Percentiles rank a stretch among this genome's conserved stretches.
Conservation (phyloP, 495 filamentous ascomycete genomes). For the Peziza echinospora region DNA sequence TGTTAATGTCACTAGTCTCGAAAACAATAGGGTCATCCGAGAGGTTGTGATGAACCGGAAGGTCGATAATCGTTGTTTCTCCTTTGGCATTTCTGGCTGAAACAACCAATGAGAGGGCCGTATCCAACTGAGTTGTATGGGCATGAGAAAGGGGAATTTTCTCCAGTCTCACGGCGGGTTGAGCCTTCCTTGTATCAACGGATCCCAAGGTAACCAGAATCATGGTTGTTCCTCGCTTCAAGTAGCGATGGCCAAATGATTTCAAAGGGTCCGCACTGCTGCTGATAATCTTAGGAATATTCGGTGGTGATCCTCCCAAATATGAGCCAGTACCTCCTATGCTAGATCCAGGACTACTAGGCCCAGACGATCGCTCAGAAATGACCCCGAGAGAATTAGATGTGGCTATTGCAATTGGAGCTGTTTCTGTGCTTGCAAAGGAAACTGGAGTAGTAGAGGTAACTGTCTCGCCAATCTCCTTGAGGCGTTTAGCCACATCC, state of each 20-base stretch:
- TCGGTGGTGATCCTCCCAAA: background rate
- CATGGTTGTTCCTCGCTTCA: conserved; percentile 59
- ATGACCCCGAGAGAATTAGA: background rate
- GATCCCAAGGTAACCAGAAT: conserved; percentile 80
- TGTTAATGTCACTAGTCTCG: conserved; percentile 49
- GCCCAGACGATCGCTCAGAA: background rate
- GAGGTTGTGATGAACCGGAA: conserved; percentile 84
- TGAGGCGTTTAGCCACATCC: conserved; percentile 36
- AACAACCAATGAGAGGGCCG: conserved; percentile 74
- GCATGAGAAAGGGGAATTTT: conserved; percentile 66
- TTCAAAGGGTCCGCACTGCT: conserved; percentile 51
- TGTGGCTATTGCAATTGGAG: background rate
- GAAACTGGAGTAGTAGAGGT: conserved; percentile 33
- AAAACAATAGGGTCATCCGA: conserved; percentile 70
- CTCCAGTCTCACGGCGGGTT: conserved; percentile 70
- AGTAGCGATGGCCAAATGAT: conserved; percentile 87
- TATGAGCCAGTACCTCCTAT: conserved; percentile 18
- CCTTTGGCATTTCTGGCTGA: conserved; percentile 75
- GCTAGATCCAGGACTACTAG: background rate
- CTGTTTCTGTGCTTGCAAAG: conserved; percentile 9
- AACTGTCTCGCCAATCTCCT: conserved; percentile 6
- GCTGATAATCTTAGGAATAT: conserved; percentile 10
- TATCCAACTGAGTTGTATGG: conserved; percentile 81
- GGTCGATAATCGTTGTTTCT: conserved; percentile 68
- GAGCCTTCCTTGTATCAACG: conserved; percentile 71